A percentile compares a stretch with the other conserved stretches of the same genome.
Conservation (phyloP, 257 asterid genomes). For the Ocimum tenuiflorum region DNA sequence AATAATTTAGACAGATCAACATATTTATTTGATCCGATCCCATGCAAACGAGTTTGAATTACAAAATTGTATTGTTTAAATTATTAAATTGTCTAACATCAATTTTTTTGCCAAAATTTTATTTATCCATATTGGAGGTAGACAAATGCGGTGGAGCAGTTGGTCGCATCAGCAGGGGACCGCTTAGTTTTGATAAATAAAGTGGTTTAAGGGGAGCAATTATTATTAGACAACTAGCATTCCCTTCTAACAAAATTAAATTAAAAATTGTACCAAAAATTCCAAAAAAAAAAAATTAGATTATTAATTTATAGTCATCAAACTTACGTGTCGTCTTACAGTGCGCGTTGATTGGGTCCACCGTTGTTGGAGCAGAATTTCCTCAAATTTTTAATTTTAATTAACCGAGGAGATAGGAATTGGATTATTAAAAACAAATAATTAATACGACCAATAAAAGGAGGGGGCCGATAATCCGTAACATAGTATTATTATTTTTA, state of each 20-base stretch:
- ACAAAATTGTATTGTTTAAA: too few species aligned
- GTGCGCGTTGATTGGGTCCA: constrained; percentile 41
- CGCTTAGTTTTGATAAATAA: constrained; percentile 23
- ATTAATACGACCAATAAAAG: neutral
- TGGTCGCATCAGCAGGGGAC: constrained; percentile 55
- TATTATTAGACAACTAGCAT: neutral
- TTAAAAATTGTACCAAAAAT: too few species aligned
- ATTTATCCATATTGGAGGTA: neutral
- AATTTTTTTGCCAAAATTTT: too few species aligned
- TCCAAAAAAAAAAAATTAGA: too few species aligned
- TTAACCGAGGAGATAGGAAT: constrained; percentile 9
- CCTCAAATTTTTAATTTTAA: neutral
- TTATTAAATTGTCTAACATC: too few species aligned
- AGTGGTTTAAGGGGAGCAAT: constrained; percentile 17
- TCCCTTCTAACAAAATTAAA: too few species aligned
- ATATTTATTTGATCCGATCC: too few species aligned
- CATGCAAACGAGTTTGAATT: too few species aligned
- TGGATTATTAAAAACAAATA: too few species aligned
- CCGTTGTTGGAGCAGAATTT: constrained; percentile 25
- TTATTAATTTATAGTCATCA: too few species aligned
- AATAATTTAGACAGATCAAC: too few species aligned
- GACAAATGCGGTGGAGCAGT: constrained; percentile 46
- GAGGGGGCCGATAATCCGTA: neutral
- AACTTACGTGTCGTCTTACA: constrained; percentile 12
- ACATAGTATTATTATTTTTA: too few species aligned